Conservation (phyloP, 2,329 filamentous ascomycete species). For the Aureobasidium sp. region DNA sequence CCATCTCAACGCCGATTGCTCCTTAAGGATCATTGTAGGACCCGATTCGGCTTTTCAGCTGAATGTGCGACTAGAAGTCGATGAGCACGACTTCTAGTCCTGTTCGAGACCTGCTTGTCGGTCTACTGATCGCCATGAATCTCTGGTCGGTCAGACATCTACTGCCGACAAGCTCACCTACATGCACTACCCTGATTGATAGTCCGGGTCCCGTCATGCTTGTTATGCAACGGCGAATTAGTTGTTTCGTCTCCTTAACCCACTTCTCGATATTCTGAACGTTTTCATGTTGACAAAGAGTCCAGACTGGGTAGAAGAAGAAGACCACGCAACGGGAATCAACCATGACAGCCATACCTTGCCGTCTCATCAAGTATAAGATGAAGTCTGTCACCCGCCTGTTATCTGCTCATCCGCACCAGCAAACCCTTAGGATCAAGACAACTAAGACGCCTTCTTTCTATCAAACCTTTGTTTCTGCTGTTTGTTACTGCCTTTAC, state of each 20-base stretch:
- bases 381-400: not conserved
- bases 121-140: not conserved
- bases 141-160: not conserved
- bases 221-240: not conserved
- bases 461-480: not conserved
- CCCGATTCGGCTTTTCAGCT: not conserved
- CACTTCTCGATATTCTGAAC: constrained; percentile 6
- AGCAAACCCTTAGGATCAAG: constrained; percentile 3
- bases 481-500: not conserved
- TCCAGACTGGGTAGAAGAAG: constrained; percentile 2
- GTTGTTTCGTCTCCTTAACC: not conserved
- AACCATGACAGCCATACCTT: not conserved
- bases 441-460: not conserved
- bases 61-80: not conserved
- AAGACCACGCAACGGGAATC: not conserved
- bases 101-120: not conserved
- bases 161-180: not conserved
- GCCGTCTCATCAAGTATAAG: constrained; percentile 1
- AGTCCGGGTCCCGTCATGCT: not conserved
- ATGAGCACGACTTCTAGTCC: not conserved
- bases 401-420: not conserved
- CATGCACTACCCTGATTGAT: not conserved
- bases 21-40: not conserved
- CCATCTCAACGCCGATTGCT: not conserved
- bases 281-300: constrained; percentile 4